Evolutionary conservation across 2,329 filamentous ascomycete genomes (phyloP).

Genomic region (Lachnellula hyalina): DNA sequence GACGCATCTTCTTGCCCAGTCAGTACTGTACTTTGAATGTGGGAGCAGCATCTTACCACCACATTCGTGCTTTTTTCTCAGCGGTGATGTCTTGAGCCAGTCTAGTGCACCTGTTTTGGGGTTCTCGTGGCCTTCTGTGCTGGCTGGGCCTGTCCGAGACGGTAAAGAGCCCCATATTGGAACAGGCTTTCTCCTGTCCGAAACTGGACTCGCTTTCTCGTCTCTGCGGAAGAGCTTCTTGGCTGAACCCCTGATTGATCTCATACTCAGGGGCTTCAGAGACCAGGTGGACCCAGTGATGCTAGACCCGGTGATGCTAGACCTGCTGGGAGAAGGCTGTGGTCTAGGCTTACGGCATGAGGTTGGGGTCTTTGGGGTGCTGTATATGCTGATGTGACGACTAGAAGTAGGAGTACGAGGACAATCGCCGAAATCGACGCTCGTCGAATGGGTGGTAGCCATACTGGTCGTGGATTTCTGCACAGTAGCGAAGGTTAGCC

Average conservation of each 20-base stretch:
- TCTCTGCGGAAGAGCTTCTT: neutral
- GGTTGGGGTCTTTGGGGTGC: neutral
- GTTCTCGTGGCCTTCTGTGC: neutral
- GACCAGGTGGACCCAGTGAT: neutral
- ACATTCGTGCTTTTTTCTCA: neutral
- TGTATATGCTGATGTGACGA: neutral
- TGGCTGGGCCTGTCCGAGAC: neutral
- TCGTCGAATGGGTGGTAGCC: slow-evolving; percentile 10
- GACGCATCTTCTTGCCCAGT: neutral
- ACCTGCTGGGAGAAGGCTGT: too few relatives aligned
- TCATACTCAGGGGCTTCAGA: neutral
- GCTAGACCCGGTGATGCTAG: too few relatives aligned
- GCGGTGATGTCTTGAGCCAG: neutral
- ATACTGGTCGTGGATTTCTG: slow-evolving; percentile 10
- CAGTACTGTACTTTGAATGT: neutral
- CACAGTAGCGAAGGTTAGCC: neutral
- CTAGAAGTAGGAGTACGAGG: slow-evolving; percentile 9
- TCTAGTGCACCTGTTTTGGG: neutral
- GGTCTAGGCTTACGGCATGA: too few relatives aligned
- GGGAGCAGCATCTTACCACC: neutral
- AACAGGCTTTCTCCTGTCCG: slow-evolving; percentile 12
- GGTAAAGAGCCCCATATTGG: neutral
- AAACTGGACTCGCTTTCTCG: slow-evolving; percentile 5
- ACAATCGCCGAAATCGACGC: slow-evolving; percentile 7
- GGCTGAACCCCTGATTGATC: neutral